A percentile compares a stretch with the other conserved stretches of the same genome.
Evolutionary conservation across 2,329 filamentous ascomycete genomes (phyloP).

Genomic region (Incumbomyces lentus): DNA sequence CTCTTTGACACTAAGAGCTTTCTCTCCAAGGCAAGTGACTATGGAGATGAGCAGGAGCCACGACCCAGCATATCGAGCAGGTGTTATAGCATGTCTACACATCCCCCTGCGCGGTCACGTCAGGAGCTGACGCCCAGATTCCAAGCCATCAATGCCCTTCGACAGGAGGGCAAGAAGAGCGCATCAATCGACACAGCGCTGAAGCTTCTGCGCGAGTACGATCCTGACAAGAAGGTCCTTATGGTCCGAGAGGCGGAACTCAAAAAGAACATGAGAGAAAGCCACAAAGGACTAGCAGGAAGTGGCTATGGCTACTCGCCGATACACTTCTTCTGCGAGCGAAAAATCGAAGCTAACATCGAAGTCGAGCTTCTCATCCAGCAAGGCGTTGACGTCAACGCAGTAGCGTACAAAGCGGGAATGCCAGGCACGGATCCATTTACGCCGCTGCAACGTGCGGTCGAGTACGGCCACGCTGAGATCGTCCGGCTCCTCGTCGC

Average conservation of each 20-base stretch:
- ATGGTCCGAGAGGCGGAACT: conserved; percentile 14
- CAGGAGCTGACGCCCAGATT: conserved; percentile 10
- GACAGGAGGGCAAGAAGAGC: conserved; percentile 10
- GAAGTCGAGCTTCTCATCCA: conserved; percentile 15
- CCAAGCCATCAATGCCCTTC: conserved; percentile 11
- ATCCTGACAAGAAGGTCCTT: conserved; percentile 8
- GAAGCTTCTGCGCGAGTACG: conserved; percentile 14
- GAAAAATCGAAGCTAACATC: conserved; percentile 12
- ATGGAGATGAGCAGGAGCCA: neutral
- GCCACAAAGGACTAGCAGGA: conserved; percentile 12
- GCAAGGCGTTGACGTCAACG: conserved; percentile 16
- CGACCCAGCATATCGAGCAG: neutral
- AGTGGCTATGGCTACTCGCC: conserved; percentile 16
- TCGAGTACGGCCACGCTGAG: conserved; percentile 11
- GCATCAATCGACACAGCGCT: conserved; percentile 13
- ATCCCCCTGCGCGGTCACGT: neutral
- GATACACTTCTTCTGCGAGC: conserved; percentile 18
- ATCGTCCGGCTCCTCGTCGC: conserved; percentile 12
- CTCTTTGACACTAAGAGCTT: neutral
- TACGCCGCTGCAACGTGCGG: conserved; percentile 14
- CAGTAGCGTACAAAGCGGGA: conserved; percentile 13
- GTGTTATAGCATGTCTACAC: neutral
- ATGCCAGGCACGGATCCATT: conserved; percentile 13
- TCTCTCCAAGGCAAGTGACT: neutral
- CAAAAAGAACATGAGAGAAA: conserved; percentile 13